A percentile compares a stretch with the other conserved stretches of the same genome.
Conservation (phyloP, 2,329 filamentous ascomycete species). For the Ceratocystis huliohia region DNA sequence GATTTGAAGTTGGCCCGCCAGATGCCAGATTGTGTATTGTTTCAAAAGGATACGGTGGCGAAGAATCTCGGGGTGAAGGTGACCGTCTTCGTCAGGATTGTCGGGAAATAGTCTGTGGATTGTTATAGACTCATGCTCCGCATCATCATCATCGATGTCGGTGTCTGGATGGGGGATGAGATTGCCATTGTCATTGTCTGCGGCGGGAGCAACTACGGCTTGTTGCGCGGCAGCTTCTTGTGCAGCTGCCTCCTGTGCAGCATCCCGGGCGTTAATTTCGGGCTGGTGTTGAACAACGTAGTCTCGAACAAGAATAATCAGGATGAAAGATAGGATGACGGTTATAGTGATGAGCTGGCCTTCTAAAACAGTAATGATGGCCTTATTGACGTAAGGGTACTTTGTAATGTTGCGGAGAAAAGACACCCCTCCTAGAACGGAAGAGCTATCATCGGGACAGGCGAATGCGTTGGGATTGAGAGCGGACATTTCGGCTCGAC, state of each 20-base stretch:
- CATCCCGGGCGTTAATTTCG: slow-evolving; percentile 61
- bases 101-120: not conserved
- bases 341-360: slow-evolving; percentile 87
- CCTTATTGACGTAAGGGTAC: slow-evolving; percentile 59
- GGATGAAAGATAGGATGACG: slow-evolving; percentile 84
- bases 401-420: slow-evolving; percentile 52
- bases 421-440: slow-evolving; percentile 44
- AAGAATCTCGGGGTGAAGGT: not conserved
- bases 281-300: slow-evolving; percentile 98
- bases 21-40: not conserved
- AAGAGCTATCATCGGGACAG: slow-evolving; percentile 25
- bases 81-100: not conserved
- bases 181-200: not conserved
- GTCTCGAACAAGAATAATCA: slow-evolving; percentile 92
- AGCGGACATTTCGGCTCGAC: slow-evolving; percentile 11
- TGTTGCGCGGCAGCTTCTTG: not conserved
- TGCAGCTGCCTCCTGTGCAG: slow-evolving; percentile 35
- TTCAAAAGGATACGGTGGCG: not conserved
- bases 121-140: not conserved
- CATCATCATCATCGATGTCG: not conserved
- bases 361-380: slow-evolving; percentile 72
- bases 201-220: not conserved
- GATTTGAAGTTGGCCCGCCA: not conserved
- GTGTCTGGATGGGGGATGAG: not conserved
- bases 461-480: slow-evolving; percentile 16